phyloP scores from a whole-genome alignment of 148 eudicot genomes.

The Rhododendron henanense region DNA sequence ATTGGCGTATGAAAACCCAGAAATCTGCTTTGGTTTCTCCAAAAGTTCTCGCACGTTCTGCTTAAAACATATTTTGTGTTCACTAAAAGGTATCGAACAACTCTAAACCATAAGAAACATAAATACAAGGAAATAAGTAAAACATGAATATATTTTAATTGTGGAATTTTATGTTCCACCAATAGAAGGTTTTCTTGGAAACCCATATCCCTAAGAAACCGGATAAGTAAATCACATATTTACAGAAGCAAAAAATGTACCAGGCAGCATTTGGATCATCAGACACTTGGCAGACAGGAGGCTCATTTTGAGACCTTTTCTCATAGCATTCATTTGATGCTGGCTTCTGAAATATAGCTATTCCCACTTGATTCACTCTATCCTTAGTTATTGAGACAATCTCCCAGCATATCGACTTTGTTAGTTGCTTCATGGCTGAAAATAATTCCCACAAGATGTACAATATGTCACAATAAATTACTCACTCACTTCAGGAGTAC shows the following conservation, averaged over 20 bases:
- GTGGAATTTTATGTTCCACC: neutral
- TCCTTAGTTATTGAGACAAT: slow-evolving; percentile 43
- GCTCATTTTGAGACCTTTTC: slow-evolving; percentile 37
- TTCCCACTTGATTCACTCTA: slow-evolving; percentile 47
- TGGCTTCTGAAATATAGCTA: slow-evolving; percentile 66
- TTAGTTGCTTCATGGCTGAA: slow-evolving; percentile 54
- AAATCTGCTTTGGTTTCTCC: neutral
- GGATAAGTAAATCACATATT: neutral
- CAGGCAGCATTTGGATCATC: slow-evolving; percentile 60
- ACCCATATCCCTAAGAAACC: neutral
- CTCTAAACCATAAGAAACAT: neutral
- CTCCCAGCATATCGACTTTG: slow-evolving; percentile 71
- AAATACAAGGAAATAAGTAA: neutral
- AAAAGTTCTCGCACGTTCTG: neutral
- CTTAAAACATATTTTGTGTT: neutral
- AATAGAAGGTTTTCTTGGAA: neutral
- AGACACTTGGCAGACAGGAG: slow-evolving; percentile 44
- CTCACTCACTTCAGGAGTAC: no score
- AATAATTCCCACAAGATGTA: neutral
- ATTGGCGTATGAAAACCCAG: neutral
- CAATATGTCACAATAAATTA: no score
- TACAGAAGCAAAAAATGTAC: slow-evolving; percentile 22
- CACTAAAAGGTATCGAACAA: neutral
- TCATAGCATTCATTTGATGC: slow-evolving; percentile 66
- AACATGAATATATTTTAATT: neutral